Conservation (phyloP, 2,329 filamentous ascomycete species). For the Colletotrichum kahawae region DNA sequence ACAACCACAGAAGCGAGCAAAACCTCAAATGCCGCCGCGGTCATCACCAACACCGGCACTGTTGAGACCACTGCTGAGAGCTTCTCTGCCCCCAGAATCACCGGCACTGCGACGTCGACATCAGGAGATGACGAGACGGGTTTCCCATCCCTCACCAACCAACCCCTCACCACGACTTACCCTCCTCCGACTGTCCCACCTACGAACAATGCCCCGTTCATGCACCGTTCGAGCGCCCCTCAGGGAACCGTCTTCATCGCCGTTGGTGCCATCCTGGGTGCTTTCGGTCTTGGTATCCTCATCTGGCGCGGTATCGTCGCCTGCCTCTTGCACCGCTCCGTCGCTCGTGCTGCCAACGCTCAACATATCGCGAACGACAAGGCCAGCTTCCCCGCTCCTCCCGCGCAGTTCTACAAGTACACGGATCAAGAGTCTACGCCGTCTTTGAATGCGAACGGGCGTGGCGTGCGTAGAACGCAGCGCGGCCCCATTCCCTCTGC, state of each 20-base stretch:
- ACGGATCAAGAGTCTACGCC: constrained; percentile 62
- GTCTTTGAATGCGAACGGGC: constrained; percentile 52
- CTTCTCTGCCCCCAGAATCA: constrained; percentile 24
- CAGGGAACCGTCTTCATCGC: constrained; percentile 97
- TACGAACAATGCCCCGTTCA: constrained; percentile 84
- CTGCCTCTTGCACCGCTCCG: constrained; percentile 89
- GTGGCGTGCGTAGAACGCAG: constrained; percentile 55
- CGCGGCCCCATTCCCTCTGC: constrained; percentile 58
- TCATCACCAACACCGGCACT: constrained; percentile 26
- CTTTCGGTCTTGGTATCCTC: constrained; percentile 81
- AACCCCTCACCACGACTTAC: constrained; percentile 56
- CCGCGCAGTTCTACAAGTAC: constrained; percentile 69
- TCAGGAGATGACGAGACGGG: constrained; percentile 30
- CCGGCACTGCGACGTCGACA: constrained; percentile 21
- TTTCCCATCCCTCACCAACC: constrained; percentile 48
- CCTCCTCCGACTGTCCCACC: constrained; percentile 81
- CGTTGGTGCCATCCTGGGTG: constrained; percentile 86
- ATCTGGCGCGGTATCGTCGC: constrained; percentile 88
- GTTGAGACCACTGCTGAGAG: constrained; percentile 17
- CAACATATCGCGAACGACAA: constrained; percentile 76
- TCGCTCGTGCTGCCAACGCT: constrained; percentile 81
- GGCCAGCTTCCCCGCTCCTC: constrained; percentile 62
- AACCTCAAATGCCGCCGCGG: constrained; percentile 17
- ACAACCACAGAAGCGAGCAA: constrained; percentile 17
- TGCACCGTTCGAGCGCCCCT: constrained; percentile 84